phyloP scores from a whole-genome alignment of 495 filamentous ascomycete species.

The Astrocystis sublimbata region DNA sequence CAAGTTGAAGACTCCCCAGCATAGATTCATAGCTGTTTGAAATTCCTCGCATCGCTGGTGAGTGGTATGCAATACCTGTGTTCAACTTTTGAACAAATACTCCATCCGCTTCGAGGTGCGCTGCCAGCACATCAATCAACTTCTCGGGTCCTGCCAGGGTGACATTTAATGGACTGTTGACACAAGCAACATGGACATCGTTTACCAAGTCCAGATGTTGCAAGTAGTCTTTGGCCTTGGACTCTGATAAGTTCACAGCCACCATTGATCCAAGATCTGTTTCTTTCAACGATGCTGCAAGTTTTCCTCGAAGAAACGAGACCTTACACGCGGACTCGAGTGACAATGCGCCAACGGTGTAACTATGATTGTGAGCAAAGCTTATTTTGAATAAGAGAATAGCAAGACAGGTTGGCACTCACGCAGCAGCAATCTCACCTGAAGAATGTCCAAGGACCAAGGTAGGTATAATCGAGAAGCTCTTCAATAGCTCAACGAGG shows the following conservation, averaged over 20 bases:
- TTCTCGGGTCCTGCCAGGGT: constrained; percentile 45
- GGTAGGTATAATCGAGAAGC: constrained; percentile 45
- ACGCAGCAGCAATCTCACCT: constrained; percentile 54
- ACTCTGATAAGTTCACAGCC: constrained; percentile 34
- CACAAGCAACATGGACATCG: constrained; percentile 40
- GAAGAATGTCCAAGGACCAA: constrained; percentile 58
- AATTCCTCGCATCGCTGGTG: constrained; percentile 40
- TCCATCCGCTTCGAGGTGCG: constrained; percentile 30
- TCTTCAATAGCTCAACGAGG: constrained; percentile 50
- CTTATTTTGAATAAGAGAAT: background rate
- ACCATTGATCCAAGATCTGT: constrained; percentile 42
- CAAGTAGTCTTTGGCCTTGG: constrained; percentile 28
- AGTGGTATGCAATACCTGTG: constrained; percentile 47
- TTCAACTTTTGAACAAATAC: constrained; percentile 50
- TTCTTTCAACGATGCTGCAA: constrained; percentile 27
- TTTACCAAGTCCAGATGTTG: constrained; percentile 13
- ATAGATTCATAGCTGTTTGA: constrained; percentile 36
- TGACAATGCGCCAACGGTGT: constrained; percentile 41
- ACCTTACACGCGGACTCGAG: constrained; percentile 48
- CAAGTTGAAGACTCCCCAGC: constrained; percentile 22
- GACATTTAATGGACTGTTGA: constrained; percentile 49
- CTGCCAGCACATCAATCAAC: constrained; percentile 36
- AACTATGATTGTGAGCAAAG: constrained; percentile 34
- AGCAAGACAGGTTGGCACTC: background rate
- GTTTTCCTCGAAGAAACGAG: constrained; percentile 42